phyloP scores from a whole-genome alignment of 257 asterid species.

The Nicotiana otophora region DNA sequence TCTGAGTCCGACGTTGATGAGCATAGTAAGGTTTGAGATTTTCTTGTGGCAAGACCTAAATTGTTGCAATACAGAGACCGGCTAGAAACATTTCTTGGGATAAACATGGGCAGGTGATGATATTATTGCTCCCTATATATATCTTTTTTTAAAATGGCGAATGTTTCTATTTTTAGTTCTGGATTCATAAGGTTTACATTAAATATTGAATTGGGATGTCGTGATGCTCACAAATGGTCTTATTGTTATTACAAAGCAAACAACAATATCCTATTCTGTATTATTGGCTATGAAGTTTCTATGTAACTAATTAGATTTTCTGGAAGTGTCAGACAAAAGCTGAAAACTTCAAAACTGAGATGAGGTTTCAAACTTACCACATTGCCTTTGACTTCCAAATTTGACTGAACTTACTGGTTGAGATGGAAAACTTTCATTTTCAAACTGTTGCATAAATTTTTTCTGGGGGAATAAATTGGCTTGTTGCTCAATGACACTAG shows the following conservation, averaged over 20 bases:
- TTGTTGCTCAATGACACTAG: neutral
- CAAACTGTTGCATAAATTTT: neutral
- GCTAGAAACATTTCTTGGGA: constrained; percentile 91
- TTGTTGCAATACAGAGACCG: constrained; percentile 73
- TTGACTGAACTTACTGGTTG: neutral
- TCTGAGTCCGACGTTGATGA: constrained; percentile 47
- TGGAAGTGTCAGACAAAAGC: neutral
- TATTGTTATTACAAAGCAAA: neutral
- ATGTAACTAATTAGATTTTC: neutral
- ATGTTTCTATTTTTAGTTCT: neutral
- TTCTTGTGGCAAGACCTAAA: constrained; percentile 71
- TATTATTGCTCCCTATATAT: neutral
- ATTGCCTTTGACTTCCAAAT: neutral
- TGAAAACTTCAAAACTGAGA: neutral
- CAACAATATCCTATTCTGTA: neutral
- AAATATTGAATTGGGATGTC: neutral
- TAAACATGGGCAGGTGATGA: constrained; percentile 95
- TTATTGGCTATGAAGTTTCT: neutral
- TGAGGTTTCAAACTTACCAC: neutral
- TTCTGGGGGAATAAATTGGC: neutral
- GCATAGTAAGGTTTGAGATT: constrained; percentile 59
- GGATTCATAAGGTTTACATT: neutral
- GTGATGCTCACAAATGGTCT: neutral
- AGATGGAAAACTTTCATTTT: neutral
- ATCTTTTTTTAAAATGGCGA: neutral